Evolutionary conservation across 2,329 filamentous ascomycete genomes (phyloP), one percentile per base, ranked within the genome.

Genomic region (Alternaria sp.): DNA sequence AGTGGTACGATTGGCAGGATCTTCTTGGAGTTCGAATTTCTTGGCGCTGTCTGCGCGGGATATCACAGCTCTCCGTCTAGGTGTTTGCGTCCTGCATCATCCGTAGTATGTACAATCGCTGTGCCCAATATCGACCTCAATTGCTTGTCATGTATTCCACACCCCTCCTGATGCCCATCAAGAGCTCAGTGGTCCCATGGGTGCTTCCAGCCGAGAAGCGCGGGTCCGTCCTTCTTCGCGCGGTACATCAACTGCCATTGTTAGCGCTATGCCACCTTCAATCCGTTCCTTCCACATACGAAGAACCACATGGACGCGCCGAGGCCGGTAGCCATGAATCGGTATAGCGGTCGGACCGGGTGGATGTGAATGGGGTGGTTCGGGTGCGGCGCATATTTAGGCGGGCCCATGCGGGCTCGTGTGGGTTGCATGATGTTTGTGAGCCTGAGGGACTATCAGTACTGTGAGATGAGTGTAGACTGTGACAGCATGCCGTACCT

Each of bases 221-320:
- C 95, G 23, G 95, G 87, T n/a, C 94, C 94, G 77, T 99, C 96
- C 85, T 97, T 91, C 89, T 95, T 97, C 75, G 93, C 93, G 76
- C 96, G 89, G 85, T 97, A 98, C 90, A 97, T 93, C 79, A 97
- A 84, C 94, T 97, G 75, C 40, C 6, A 13, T 26, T 25, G 64
- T 79, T 46, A 80, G 77, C 61, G 11, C 32, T 17, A 8, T 21
- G 12, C n/a, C 49, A n/a, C 17, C 26, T 6, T 28, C 15, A 12
- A 19, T 2, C 17, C 5, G 12, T 13, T 12, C 25, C 0, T 10
- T 51, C 64, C 59, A 85, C 91, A 78, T 88, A 98, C 94, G 82
- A 96, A 99, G 84, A 99, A 98, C 96, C 96, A 99, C 96, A 98
- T 99, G 83, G 91, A 92, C 59, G 96, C 96, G 72, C 93, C 92